Percentiles rank a stretch among this genome's conserved stretches.
phyloP scores from a whole-genome alignment of 768 basidiomycete species.

The Agrocybe praecox region DNA sequence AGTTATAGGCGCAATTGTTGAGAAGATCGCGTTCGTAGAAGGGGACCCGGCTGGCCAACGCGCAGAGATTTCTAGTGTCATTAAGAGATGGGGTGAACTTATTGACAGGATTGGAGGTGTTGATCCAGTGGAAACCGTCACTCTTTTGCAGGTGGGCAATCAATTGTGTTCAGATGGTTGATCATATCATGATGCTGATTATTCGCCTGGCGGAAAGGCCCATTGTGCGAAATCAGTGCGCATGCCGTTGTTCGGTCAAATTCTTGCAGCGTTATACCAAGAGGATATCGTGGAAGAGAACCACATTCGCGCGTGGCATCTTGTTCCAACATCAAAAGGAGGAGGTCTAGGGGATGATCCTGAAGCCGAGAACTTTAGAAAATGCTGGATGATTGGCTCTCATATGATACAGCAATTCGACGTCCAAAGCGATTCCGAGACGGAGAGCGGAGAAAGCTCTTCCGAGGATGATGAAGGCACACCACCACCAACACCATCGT shows the following conservation, averaged over 20 bases:
- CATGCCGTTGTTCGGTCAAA: constrained; percentile 76
- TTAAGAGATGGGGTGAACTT: constrained; percentile 81
- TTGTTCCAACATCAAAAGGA: constrained; percentile 52
- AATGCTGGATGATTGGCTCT: constrained; percentile 69
- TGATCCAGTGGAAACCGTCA: constrained; percentile 79
- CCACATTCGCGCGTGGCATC: constrained; percentile 88
- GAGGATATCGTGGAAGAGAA: constrained; percentile 91
- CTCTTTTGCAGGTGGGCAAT: constrained; percentile 69
- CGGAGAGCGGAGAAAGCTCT: constrained; percentile 20
- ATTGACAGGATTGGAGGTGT: constrained; percentile 82
- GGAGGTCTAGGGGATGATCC: constrained; percentile 20
- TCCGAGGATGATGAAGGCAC: background rate
- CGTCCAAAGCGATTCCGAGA: constrained; percentile 52
- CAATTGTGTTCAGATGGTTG: background rate
- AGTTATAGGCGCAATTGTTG: constrained; percentile 84
- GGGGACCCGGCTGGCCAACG: constrained; percentile 61
- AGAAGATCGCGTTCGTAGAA: constrained; percentile 64
- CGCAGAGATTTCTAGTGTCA: constrained; percentile 61
- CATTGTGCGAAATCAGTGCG: constrained; percentile 68
- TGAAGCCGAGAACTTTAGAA: constrained; percentile 58
- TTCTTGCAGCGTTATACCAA: constrained; percentile 87
- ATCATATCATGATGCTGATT: background rate
- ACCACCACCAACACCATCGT: background rate
- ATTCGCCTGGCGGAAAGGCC: constrained; percentile 36
- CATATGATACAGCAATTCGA: constrained; percentile 84